phyloP scores from a whole-genome alignment of 345 rosid species.

The Lagerstroemia speciosa region DNA sequence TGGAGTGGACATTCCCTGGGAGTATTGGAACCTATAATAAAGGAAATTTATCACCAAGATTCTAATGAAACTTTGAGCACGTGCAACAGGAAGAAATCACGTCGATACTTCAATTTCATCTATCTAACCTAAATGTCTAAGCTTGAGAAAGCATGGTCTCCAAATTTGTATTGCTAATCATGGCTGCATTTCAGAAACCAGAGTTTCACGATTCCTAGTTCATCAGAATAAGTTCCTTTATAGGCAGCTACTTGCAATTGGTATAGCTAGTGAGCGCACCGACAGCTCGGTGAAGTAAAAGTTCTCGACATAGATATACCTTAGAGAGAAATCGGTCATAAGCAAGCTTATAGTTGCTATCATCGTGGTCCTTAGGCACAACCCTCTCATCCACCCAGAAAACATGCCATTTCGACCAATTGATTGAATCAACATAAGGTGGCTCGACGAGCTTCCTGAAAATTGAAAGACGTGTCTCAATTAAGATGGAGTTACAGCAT shows the following conservation, averaged over 20 bases:
- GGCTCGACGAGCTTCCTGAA: constrained; percentile 58
- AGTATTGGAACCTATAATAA: constrained; percentile 46
- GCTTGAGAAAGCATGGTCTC: not conserved
- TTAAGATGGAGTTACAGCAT: not conserved
- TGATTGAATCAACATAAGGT: constrained; percentile 51
- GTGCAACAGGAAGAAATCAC: not conserved
- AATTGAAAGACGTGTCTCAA: not conserved
- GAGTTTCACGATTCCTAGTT: not conserved
- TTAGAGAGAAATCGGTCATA: constrained; percentile 55
- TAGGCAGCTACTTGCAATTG: not conserved
- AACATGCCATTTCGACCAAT: constrained; percentile 90
- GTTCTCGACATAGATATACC: constrained; percentile 25
- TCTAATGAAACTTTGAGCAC: not conserved
- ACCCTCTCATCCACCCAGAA: constrained; percentile 96
- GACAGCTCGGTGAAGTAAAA: not conserved
- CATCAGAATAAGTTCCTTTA: not conserved
- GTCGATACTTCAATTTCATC: not conserved
- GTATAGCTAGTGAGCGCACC: not conserved
- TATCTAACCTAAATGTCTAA: not conserved
- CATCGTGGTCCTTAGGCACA: constrained; percentile 78
- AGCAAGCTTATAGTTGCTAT: constrained; percentile 86
- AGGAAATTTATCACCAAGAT: not conserved
- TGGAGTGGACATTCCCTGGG: constrained; percentile 56
- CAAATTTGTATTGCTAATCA: not conserved
- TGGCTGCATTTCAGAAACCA: not conserved